Evolutionary conservation across 148 eudicot genomes (phyloP).

Genomic region (Oxyria digyna): DNA sequence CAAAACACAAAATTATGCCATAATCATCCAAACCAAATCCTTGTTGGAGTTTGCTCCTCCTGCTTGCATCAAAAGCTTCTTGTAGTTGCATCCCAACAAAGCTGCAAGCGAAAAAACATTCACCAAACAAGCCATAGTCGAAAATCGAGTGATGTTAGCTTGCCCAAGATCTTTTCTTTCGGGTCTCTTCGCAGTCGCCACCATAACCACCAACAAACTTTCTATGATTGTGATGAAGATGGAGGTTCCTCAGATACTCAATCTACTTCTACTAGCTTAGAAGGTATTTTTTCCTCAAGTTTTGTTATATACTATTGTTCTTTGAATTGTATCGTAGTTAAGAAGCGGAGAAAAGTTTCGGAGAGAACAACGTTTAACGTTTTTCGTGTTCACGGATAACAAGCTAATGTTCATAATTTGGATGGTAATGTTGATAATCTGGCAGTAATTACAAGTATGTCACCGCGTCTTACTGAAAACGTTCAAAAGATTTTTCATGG

Average conservation of each 20-base stretch:
- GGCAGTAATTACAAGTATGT: too few species aligned
- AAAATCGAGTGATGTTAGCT: background rate
- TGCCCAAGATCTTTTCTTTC: conserved; percentile 5
- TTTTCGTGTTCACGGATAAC: too few species aligned
- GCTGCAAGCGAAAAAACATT: background rate
- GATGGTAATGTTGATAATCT: too few species aligned
- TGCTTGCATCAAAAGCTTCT: conserved; percentile 2
- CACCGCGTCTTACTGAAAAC: too few species aligned
- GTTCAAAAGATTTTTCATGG: too few species aligned
- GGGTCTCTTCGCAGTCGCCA: conserved; percentile 1
- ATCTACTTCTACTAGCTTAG: conserved; percentile 6
- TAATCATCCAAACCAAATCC: background rate
- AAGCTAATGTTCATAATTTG: too few species aligned
- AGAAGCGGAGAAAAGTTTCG: too few species aligned
- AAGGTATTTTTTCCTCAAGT: background rate
- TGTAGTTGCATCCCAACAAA: background rate
- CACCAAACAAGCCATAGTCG: conserved; percentile 5
- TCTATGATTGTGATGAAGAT: background rate
- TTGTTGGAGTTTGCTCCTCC: conserved; percentile 1
- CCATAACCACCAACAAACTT: background rate
- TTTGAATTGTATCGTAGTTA: too few species aligned
- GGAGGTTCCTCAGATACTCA: background rate
- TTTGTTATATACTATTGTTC: too few species aligned
- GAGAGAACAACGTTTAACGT: too few species aligned
- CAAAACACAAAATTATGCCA: background rate